Base-by-base conservation (phyloP, 2,329 filamentous ascomycete species). In the Xylariales sp. region DNA sequence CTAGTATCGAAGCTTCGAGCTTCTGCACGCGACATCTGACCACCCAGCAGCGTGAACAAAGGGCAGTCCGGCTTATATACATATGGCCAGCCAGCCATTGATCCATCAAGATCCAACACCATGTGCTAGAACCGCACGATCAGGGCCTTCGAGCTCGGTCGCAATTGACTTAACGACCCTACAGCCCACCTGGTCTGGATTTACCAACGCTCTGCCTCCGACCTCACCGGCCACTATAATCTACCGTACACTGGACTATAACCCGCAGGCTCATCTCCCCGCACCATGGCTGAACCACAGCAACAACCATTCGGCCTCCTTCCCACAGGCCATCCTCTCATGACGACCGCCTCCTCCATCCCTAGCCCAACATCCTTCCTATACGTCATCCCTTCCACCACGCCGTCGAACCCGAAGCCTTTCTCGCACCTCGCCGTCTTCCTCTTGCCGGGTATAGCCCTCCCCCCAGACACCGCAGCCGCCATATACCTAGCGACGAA, bases 371-470 rank as follows among this genome's bases (percentile, higher is more conserved):
- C 51, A 0, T 54, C 54, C 32, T 46, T 46, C 38, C 44, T 48
- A 18, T 48, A 48, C 38, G 41, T 29, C 19, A 43, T 48, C 25
- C 37, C 46, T 11, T 41, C 44, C 3, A 42, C 40, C 3, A 40
- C 44, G 15, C 50, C 46, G 29, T 22, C 52, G 15, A 45, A 48
- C 38, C 49, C 58, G 1, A 69, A 69, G 31, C 53, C 79, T 38
- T 88, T 93, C 61, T 81, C 84, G 12, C 89, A 97, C 61, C 77
- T 97, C 42, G 85, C 89, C 55, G 82, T 97, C 43, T 95, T 97
- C 68, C 73, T 96, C 25, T 78, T 96, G 1, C 94, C 93, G 0
- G 85, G 84, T 31, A 73, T 84, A 8, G 63, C 74, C 8, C 73
- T 98, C 0, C 90, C 90, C 0, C 70, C 76, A 4, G 77, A 80